phyloP scores from a whole-genome alignment of 805 yeast genomes.

The Lipomyces japonicus region DNA sequence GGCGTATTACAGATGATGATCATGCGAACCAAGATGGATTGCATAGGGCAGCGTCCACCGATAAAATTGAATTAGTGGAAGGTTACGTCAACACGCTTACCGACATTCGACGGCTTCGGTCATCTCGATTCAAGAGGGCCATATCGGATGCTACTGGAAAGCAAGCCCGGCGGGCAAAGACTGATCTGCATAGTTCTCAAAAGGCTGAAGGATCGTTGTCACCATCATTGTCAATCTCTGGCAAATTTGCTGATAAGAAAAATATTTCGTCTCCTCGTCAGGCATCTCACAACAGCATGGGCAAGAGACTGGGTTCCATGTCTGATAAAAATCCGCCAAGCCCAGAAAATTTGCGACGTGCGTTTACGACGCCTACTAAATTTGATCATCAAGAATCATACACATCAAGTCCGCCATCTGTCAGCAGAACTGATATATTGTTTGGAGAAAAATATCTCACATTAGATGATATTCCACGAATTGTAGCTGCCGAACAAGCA shows the following conservation, averaged over 20 bases:
- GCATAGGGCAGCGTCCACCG: constrained; percentile 15
- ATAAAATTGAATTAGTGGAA: constrained; percentile 22
- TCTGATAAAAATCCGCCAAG: neutral
- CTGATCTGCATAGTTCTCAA: constrained; percentile 41
- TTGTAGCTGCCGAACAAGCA: constrained; percentile 96
- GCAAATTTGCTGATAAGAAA: too few species aligned
- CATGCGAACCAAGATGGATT: constrained; percentile 6
- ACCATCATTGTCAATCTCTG: neutral
- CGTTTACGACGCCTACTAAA: neutral
- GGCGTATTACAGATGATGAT: constrained; percentile 8
- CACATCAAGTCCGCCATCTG: constrained; percentile 1
- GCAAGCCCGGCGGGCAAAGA: constrained; percentile 60
- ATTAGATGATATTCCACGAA: constrained; percentile 92
- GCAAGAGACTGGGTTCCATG: neutral
- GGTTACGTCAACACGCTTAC: constrained; percentile 63
- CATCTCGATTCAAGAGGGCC: constrained; percentile 58
- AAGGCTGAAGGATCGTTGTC: neutral
- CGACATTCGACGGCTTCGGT: constrained; percentile 72
- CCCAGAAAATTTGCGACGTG: neutral
- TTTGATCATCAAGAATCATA: neutral
- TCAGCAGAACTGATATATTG: constrained; percentile 16
- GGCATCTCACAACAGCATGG: neutral
- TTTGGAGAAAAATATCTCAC: constrained; percentile 71
- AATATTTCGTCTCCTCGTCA: neutral
- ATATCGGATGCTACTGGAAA: constrained; percentile 46